Base-by-base conservation (phyloP, 2,329 filamentous ascomycete genomes). In the Dendrostoma leiphaemia region DNA sequence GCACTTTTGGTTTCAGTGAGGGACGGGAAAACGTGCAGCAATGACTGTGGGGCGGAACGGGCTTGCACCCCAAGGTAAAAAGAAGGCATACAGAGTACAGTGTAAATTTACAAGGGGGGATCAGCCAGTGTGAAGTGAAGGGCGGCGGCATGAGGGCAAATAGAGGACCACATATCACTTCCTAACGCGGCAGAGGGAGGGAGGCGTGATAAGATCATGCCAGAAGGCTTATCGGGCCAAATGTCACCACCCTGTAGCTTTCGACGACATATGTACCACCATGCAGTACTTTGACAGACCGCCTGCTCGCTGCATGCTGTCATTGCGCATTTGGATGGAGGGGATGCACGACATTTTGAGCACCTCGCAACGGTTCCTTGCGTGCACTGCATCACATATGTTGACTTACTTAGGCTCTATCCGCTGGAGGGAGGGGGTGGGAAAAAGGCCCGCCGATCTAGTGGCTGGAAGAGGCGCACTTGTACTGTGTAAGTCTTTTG, bases 1-100 rank as follows among this genome's bases (percentile, higher is more conserved):
- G 41, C 44, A 43, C 15, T 46, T 45, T n/a, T 17, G 26, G 37
- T 32, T 48, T 47, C 47, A 35, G 41, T 37, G 29, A 28, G 44
- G 34, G 35, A 51, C 19, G 23, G n/a, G 8, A n/a, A 48, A 38
- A 31, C 21, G 23, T 43, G 43, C 5, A 48, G 34, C 44, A 51
- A 57, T 44, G 24, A 28, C 46, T 19, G 44, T 32, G 31, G 45
- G 45, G 40, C 13, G 8, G 21, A 46, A 17, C 26, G 15, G 31
- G 19, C 21, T 35, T 37, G 32, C 28, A 17, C 17, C 40, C 47
- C 24, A 26, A 23, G 35, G 13, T 38, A 17, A 37, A 32, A 21
- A 49, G 12, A 40, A 28, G 26, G 21, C 24, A 29, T 29, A n/a
- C 6, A 38, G 17, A 13, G 12, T 9, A 38, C 24, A 38, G 21